Conservation (phyloP, 331 rosid species). For the Phaseolus coccineus region DNA sequence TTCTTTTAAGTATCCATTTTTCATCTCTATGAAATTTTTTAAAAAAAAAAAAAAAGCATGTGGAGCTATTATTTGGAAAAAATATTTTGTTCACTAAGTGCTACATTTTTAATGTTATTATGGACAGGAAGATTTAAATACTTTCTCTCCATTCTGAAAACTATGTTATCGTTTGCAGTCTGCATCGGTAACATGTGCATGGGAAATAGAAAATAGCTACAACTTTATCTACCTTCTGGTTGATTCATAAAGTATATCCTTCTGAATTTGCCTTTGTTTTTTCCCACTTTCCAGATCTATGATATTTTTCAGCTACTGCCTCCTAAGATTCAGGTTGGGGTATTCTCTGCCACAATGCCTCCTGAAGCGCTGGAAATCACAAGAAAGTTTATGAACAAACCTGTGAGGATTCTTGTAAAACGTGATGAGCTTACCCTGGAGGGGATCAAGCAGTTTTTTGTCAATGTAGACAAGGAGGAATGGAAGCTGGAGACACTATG, state of each 20-base stretch:
- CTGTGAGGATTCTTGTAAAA: conserved; percentile 28
- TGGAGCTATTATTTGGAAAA: neutral
- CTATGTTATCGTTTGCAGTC: neutral
- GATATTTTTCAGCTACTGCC: conserved; percentile 87
- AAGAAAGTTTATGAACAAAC: conserved; percentile 28
- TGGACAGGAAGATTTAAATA: conserved; percentile 8
- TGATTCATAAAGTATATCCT: neutral
- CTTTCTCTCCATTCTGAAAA: neutral
- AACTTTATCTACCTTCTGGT: conserved; percentile 9
- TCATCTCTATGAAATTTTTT: conserved; percentile 8
- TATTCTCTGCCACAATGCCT: conserved; percentile 47
- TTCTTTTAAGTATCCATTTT: neutral
- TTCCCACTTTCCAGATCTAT: conserved; percentile 58
- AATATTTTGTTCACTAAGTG: neutral
- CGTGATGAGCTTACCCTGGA: conserved; percentile 35
- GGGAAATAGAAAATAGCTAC: neutral
- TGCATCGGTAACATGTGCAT: neutral
- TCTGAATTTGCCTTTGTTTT: neutral
- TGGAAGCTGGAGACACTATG: conserved; percentile 23
- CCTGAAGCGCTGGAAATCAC: conserved; percentile 31
- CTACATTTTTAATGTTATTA: neutral
- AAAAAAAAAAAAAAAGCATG: neutral
- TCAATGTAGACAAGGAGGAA: conserved; percentile 8
- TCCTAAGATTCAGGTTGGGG: conserved; percentile 78
- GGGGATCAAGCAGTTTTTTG: conserved; percentile 32